These are phyloP conservation scores for Vigna trinervia DNA, from an alignment of 306 rosid genomes.

Conservation along the genomic window DNA sequence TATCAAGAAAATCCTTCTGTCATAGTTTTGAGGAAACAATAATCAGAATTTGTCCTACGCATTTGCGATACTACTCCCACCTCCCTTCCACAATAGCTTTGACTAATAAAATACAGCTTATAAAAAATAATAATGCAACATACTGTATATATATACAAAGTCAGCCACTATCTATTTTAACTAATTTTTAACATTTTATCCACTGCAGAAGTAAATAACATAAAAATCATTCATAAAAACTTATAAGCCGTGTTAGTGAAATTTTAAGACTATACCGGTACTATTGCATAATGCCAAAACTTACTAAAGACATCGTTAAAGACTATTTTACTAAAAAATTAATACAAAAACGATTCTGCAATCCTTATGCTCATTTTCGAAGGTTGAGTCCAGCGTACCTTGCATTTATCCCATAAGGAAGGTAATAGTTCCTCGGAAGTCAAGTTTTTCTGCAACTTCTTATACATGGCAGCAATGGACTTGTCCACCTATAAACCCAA, in stretches of 20 bases:
- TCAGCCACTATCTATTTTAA: neutral
- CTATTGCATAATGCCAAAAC: neutral
- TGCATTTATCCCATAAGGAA: slow-evolving; percentile 98
- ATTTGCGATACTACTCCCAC: neutral
- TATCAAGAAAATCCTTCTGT: slow-evolving; percentile 95
- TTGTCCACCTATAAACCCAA: slow-evolving; percentile 73
- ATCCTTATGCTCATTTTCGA: neutral
- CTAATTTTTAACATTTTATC: neutral
- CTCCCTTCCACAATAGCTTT: too few relatives aligned
- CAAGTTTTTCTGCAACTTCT: slow-evolving; percentile 96
- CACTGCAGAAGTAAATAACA: neutral
- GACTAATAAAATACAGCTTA: neutral
- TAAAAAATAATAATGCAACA: neutral
- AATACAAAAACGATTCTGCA: neutral
- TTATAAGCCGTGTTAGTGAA: neutral
- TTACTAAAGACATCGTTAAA: too few relatives aligned
- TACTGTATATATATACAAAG: neutral
- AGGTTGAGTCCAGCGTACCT: slow-evolving; percentile 59
- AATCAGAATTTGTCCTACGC: slow-evolving; percentile 35
- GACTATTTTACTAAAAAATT: too few relatives aligned
- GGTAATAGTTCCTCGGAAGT: slow-evolving; percentile 96
- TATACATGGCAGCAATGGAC: slow-evolving; percentile 80
- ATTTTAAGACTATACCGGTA: neutral
- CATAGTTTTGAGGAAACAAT: slow-evolving; percentile 36
- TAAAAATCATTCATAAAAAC: neutral